These are phyloP conservation scores for Penicillium frequentans DNA, from an alignment of 2,329 filamentous ascomycete genomes.

Conservation along the genomic window DNA sequence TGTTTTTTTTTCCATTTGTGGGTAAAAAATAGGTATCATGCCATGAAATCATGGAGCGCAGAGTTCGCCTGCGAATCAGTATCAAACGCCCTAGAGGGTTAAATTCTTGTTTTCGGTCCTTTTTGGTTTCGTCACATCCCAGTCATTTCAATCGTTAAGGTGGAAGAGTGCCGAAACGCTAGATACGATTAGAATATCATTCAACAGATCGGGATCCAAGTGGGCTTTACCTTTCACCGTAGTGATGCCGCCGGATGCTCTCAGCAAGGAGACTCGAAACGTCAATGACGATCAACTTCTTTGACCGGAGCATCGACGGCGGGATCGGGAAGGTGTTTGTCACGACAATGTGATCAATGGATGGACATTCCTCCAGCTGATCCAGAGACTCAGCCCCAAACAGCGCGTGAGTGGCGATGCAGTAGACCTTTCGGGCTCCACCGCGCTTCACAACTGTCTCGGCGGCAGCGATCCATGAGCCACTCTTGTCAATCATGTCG, in stretches of 20 bases:
- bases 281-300: conserved; percentile 87
- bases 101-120: conserved; percentile 1
- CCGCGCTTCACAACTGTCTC: conserved; percentile 95
- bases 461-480: conserved; percentile 94
- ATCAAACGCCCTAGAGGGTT: conserved; percentile 19
- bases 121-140: conserved; percentile 18
- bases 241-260: conserved; percentile 92
- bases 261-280: conserved; percentile 85
- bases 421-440: conserved; percentile 89
- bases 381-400: conserved; percentile 88
- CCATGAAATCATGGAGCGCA: conserved; percentile 16
- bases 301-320: conserved; percentile 68
- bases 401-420: conserved; percentile 93
- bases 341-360: conserved; percentile 90
- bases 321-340: conserved; percentile 96
- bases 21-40: conserved; percentile 25
- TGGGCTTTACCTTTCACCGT: conserved; percentile 76
- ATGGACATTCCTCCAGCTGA: conserved; percentile 87
- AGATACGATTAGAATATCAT: conserved; percentile 8
- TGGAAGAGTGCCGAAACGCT: conserved; percentile 63
- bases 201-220: conserved; percentile 39
- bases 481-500: conserved; percentile 98
- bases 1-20: conserved; percentile 12
- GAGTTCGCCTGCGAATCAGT: conserved; percentile 22
- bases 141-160: conserved; percentile 49